These are phyloP conservation scores for Pecoramyces ruminantium DNA, from an alignment of 192 early-diverging fungal genomes.

Conservation along the genomic window DNA sequence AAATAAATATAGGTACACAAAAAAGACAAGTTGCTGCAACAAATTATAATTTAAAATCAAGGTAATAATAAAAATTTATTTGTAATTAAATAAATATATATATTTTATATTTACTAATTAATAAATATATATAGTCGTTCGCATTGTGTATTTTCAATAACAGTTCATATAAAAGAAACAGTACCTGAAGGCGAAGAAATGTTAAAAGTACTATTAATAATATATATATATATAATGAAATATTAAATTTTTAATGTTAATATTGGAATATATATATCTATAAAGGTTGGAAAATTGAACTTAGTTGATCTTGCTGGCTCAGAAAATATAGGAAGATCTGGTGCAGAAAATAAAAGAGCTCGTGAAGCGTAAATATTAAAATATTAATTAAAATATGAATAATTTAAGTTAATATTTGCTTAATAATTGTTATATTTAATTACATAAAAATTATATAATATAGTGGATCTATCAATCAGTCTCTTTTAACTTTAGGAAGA, in stretches of 20 bases:
- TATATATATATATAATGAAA: too few species aligned
- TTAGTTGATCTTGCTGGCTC: constrained; percentile 91
- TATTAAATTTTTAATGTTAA: background rate
- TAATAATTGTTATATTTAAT: background rate
- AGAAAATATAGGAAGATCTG: constrained; percentile 81
- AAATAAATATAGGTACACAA: constrained; percentile 23
- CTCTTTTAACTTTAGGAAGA: constrained; percentile 47
- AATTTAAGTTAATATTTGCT: too few species aligned
- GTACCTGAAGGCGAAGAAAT: constrained; percentile 67
- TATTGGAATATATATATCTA: too few species aligned
- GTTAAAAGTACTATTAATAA: constrained; percentile 40
- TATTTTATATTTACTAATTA: too few species aligned
- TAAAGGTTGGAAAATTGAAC: constrained; percentile 76
- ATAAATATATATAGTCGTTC: constrained; percentile 47
- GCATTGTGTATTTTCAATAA: constrained; percentile 83
- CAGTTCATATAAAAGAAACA: constrained; percentile 72
- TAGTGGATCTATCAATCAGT: background rate
- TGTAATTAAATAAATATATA: too few species aligned
- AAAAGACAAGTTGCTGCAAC: constrained; percentile 70
- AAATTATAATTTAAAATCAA: constrained; percentile 75
- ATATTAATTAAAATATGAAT: background rate
- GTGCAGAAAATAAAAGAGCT: constrained; percentile 63
- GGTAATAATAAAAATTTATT: constrained; percentile 16
- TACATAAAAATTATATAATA: background rate
- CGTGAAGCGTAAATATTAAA: constrained; percentile 63